Percentiles rank a stretch among this genome's conserved stretches.
phyloP scores from a whole-genome alignment of 331 rosid species.

The Cydonia oblonga region DNA sequence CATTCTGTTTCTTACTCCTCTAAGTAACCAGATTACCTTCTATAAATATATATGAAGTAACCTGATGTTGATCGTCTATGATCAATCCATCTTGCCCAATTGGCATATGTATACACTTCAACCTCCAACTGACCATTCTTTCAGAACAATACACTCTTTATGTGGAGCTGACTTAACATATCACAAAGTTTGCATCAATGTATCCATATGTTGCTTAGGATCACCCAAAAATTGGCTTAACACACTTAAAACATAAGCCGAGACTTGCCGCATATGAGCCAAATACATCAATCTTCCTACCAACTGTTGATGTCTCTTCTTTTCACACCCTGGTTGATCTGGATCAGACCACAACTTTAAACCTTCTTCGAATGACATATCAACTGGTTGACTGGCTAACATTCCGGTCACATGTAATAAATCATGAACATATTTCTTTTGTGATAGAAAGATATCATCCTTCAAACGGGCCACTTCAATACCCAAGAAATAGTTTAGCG shows the following conservation, averaged over 20 bases:
- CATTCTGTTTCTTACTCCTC: background rate
- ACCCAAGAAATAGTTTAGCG: background rate
- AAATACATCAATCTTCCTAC: background rate
- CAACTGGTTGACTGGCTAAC: background rate
- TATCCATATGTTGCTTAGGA: background rate
- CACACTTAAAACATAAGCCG: background rate
- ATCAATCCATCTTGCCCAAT: background rate
- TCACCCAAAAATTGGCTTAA: background rate
- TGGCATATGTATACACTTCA: background rate
- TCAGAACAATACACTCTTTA: background rate
- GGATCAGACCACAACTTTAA: background rate
- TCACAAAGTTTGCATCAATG: background rate
- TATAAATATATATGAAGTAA: no score
- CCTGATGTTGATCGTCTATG: background rate
- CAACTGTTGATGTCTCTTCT: no score
- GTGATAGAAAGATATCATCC: background rate
- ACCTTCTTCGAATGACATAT: background rate
- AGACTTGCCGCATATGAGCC: rapidly evolving
- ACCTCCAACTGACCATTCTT: background rate
- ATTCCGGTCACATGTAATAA: background rate
- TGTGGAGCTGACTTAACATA: background rate
- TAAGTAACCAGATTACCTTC: background rate
- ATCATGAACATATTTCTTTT: background rate
- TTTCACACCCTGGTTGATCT: no score
- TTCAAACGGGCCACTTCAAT: no score